Evolutionary conservation across 148 eudicot species (phyloP).

Genomic region (Chenopodium formosanum): DNA sequence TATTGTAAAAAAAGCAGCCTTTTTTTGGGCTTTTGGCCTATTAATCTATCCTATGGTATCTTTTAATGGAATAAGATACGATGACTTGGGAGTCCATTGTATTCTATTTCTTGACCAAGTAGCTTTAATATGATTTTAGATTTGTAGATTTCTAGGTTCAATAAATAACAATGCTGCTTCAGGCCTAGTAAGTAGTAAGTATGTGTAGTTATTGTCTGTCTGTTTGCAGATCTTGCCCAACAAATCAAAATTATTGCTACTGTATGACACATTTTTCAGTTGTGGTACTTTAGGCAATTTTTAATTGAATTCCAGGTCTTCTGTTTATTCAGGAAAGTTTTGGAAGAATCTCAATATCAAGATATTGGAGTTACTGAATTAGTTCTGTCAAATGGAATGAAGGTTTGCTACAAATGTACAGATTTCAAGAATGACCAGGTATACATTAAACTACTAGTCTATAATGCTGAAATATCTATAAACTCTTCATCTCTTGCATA

Average conservation of each 20-base stretch:
- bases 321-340: conserved; percentile 43
- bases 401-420: conserved; percentile 80
- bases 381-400: conserved; percentile 74
- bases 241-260: neutral
- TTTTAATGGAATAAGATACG: neutral
- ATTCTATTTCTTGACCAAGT: neutral
- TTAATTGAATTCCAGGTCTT: neutral
- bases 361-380: conserved; percentile 70
- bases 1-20: neutral
- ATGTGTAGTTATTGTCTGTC: neutral
- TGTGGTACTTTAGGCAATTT: neutral
- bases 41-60: neutral
- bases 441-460: conserved; percentile 5
- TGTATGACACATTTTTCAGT: neutral
- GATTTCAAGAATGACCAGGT: conserved; percentile 89
- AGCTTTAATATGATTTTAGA: neutral
- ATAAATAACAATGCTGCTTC: neutral
- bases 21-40: neutral
- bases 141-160: neutral
- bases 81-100: neutral
- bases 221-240: neutral
- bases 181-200: neutral
- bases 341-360: conserved; percentile 45
- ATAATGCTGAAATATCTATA: neutral
- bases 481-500: neutral